A percentile compares a stretch with the other conserved stretches of the same genome.
These are phyloP conservation scores for Acephala macrosclerotiorum DNA, from an alignment of 2,329 filamentous ascomycete species.

Conservation along the genomic window DNA sequence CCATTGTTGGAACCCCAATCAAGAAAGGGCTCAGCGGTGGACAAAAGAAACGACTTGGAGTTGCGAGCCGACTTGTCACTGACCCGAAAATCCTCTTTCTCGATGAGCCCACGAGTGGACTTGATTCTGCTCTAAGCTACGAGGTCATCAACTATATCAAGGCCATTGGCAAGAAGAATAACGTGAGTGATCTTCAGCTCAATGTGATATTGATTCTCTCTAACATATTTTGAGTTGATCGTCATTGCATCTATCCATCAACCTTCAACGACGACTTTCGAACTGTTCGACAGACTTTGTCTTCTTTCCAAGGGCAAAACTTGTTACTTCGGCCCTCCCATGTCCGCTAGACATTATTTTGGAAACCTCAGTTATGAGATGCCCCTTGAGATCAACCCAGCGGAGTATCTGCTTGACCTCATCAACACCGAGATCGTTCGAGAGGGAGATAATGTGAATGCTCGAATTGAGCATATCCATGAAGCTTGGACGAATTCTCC, in stretches of 20 bases:
- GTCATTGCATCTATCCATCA: constrained; percentile 87
- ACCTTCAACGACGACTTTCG: constrained; percentile 80
- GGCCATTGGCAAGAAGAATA: constrained; percentile 35
- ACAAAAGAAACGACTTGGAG: constrained; percentile 81
- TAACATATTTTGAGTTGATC: constrained; percentile 60
- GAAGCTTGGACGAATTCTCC: too few relatives aligned
- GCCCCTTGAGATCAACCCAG: constrained; percentile 77
- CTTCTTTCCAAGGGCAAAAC: constrained; percentile 75
- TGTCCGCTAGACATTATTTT: constrained; percentile 68
- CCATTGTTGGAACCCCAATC: constrained; percentile 82
- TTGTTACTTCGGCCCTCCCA: constrained; percentile 75
- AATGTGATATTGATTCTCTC: constrained; percentile 60
- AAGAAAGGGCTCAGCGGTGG: constrained; percentile 85
- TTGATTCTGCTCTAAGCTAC: constrained; percentile 68
- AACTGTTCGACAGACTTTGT: constrained; percentile 80
- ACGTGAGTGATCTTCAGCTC: constrained; percentile 79
- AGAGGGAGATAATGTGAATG: constrained; percentile 62
- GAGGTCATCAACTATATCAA: constrained; percentile 76
- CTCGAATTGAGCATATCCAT: too few relatives aligned
- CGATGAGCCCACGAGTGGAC: constrained; percentile 86
- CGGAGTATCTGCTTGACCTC: constrained; percentile 80
- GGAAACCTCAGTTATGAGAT: constrained; percentile 64
- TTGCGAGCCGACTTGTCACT: constrained; percentile 83
- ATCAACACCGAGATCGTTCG: constrained; percentile 75
- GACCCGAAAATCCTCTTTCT: constrained; percentile 82